A percentile compares a stretch with the other conserved stretches of the same genome.
These are phyloP conservation scores for Scheffersomyces illinoinensis DNA, from an alignment of 1,139 yeast species.

Conservation along the genomic window DNA sequence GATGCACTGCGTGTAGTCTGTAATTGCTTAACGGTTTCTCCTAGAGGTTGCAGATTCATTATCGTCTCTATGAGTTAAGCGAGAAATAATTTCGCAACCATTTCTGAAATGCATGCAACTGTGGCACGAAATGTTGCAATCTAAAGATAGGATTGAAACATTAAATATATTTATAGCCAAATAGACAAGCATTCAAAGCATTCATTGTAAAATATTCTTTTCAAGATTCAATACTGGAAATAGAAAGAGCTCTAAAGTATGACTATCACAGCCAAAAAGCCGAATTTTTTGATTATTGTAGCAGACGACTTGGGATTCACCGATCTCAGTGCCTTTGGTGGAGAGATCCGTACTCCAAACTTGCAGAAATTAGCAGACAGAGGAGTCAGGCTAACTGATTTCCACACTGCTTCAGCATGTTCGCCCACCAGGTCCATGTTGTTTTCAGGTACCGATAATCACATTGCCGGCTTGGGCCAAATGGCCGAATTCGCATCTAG, in stretches of 20 bases:
- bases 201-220: no score
- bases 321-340: slow-evolving; percentile 57
- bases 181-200: background rate
- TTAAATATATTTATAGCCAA: background rate
- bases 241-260: background rate
- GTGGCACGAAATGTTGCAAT: background rate
- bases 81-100: background rate
- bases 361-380: slow-evolving; percentile 41
- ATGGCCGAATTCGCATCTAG: slow-evolving; percentile 51
- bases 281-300: slow-evolving; percentile 56
- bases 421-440: slow-evolving; percentile 67
- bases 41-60: background rate
- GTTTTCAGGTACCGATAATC: slow-evolving; percentile 61
- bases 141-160: background rate
- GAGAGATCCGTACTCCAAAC: slow-evolving; percentile 60
- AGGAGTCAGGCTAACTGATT: slow-evolving; percentile 55
- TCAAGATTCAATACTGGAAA: no score
- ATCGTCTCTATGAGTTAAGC: no score
- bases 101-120: background rate
- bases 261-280: slow-evolving; percentile 13
- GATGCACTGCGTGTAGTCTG: no score
- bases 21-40: no score
- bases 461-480: slow-evolving; percentile 61
- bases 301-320: slow-evolving; percentile 67
- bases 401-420: slow-evolving; percentile 66